Percentiles rank a stretch among this genome's conserved stretches.
phyloP scores from a whole-genome alignment of 768 basidiomycete species.

The Fistulinella prunicolor region DNA sequence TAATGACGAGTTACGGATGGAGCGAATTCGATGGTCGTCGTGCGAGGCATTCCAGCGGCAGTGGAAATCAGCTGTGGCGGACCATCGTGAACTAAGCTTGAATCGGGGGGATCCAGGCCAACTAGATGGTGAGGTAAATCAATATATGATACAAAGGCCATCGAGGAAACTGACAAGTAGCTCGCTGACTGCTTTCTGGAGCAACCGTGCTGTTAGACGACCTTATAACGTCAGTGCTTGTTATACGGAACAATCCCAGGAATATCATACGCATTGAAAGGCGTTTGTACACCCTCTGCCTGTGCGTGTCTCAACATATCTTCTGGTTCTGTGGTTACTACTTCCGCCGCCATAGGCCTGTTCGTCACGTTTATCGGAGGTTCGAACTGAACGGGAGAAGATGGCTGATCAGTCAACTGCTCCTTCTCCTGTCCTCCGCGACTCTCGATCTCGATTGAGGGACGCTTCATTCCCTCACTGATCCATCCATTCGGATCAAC shows the following conservation, averaged over 20 bases:
- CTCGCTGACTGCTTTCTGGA: neutral
- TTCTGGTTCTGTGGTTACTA: too few relatives aligned
- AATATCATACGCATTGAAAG: slow-evolving; percentile 10
- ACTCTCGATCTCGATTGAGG: slow-evolving; percentile 5
- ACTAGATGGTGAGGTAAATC: slow-evolving; percentile 12
- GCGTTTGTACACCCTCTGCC: neutral
- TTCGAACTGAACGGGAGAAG: slow-evolving; percentile 4
- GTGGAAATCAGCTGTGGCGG: slow-evolving; percentile 4
- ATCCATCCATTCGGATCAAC: slow-evolving; percentile 76
- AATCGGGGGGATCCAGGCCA: slow-evolving; percentile 3
- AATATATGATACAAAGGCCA: neutral
- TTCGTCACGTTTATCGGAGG: neutral
- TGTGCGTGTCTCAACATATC: neutral
- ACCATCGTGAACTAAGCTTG: neutral
- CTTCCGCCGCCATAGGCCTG: neutral
- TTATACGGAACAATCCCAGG: neutral
- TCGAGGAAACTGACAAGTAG: slow-evolving; percentile 11
- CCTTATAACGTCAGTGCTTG: slow-evolving; percentile 3
- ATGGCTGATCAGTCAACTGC: neutral
- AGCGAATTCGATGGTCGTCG: slow-evolving; percentile 54
- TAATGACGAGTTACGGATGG: slow-evolving; percentile 29
- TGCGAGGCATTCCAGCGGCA: slow-evolving; percentile 33
- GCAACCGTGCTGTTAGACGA: slow-evolving; percentile 37
- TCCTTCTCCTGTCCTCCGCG: slow-evolving; percentile 4
- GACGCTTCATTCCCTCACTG: slow-evolving; percentile 40